These are phyloP conservation scores for Aspergillus fructus DNA, from an alignment of 2,329 filamentous ascomycete genomes.

Conservation along the genomic window DNA sequence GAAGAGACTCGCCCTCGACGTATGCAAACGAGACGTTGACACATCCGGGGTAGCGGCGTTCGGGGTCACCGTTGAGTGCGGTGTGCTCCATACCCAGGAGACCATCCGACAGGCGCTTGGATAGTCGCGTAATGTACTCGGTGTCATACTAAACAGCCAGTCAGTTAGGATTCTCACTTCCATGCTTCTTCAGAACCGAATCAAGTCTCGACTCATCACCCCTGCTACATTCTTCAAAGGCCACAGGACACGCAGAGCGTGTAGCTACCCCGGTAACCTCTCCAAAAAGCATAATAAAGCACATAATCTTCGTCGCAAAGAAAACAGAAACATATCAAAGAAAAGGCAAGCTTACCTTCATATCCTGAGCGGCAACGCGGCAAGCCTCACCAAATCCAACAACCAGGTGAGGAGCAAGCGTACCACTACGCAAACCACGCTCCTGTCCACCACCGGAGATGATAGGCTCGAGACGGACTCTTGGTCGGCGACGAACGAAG, in stretches of 20 bases:
- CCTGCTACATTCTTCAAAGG: slow-evolving; percentile 65
- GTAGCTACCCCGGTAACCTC: slow-evolving; percentile 54
- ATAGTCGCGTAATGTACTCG: slow-evolving; percentile 78
- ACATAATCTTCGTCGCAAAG: slow-evolving; percentile 68
- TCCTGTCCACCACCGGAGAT: slow-evolving; percentile 97
- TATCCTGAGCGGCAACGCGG: slow-evolving; percentile 83
- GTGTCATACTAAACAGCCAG: slow-evolving; percentile 78
- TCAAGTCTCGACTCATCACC: slow-evolving; percentile 56
- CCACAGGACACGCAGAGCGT: slow-evolving; percentile 34
- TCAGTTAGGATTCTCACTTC: slow-evolving; percentile 3
- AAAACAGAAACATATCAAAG: slow-evolving; percentile 5
- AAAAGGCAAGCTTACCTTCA: slow-evolving; percentile 67
- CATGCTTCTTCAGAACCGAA: slow-evolving; percentile 7
- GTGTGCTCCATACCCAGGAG: slow-evolving; percentile 91
- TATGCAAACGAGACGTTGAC: slow-evolving; percentile 99
- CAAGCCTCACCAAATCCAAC: slow-evolving; percentile 97
- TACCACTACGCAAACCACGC: slow-evolving; percentile 89
- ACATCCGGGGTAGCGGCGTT: slow-evolving; percentile 88
- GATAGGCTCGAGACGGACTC: slow-evolving; percentile 91
- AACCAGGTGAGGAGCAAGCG: slow-evolving; percentile 80
- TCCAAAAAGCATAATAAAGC: slow-evolving; percentile 68
- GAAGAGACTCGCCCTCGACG: slow-evolving; percentile 92
- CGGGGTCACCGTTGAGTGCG: slow-evolving; percentile 78
- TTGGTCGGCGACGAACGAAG: slow-evolving; percentile 86
- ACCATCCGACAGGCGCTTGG: slow-evolving; percentile 77